Evolutionary conservation across 306 rosid species (phyloP).

Genomic region (Dryas alaskensis): DNA sequence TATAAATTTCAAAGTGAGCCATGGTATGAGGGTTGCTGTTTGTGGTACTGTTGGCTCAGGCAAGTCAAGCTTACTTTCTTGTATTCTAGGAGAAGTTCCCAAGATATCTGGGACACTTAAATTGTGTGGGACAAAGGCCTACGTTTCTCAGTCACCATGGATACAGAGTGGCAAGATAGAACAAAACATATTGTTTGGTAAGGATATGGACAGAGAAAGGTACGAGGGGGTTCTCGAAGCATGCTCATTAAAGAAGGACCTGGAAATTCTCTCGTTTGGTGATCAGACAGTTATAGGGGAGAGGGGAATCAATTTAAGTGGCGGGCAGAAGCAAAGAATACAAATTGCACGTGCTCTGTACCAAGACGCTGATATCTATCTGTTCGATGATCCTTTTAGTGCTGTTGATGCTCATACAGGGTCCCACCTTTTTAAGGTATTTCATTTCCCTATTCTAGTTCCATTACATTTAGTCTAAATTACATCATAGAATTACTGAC

Average conservation of each 20-base stretch:
- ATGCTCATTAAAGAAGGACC: constrained; percentile 65
- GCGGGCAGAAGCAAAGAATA: constrained; percentile 85
- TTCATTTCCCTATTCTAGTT: constrained; percentile 10
- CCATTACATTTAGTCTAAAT: constrained; percentile 5
- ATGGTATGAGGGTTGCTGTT: constrained; percentile 76
- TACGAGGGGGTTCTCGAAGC: constrained; percentile 77
- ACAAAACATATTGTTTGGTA: constrained; percentile 70
- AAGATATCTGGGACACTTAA: constrained; percentile 60
- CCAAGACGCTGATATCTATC: constrained; percentile 78
- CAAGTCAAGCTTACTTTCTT: constrained; percentile 84
- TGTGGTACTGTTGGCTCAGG: constrained; percentile 93
- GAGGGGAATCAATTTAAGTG: constrained; percentile 86
- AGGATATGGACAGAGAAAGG: constrained; percentile 61
- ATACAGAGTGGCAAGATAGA: constrained; percentile 85
- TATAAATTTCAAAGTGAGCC: constrained; percentile 45
- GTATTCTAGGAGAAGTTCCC: constrained; percentile 78
- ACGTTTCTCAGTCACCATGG: constrained; percentile 89
- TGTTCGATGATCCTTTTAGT: constrained; percentile 90
- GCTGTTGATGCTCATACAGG: constrained; percentile 97
- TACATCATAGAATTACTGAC: not conserved
- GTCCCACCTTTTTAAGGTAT: constrained; percentile 76
- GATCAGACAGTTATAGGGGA: constrained; percentile 87
- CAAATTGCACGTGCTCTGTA: constrained; percentile 83
- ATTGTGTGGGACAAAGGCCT: constrained; percentile 82
- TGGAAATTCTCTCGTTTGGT: constrained; percentile 68